Conservation (phyloP, 2,329 filamentous ascomycete species). For the Lasiodiplodia sp. region DNA sequence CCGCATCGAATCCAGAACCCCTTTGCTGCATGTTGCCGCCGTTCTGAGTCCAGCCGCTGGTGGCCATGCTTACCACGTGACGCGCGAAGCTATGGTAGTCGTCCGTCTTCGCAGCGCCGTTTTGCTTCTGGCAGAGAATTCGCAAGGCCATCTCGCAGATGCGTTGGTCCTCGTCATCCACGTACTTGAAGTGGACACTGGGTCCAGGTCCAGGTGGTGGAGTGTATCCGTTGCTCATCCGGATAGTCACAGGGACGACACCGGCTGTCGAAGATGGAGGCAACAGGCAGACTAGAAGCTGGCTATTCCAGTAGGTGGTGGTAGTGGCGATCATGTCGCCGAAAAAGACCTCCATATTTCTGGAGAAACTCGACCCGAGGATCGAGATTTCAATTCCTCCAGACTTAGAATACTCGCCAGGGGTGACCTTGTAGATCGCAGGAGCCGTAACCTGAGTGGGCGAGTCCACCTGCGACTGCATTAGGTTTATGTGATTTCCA, state of each 20-base stretch:
- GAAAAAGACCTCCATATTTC: conserved; percentile 84
- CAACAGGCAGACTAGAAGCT: conserved; percentile 79
- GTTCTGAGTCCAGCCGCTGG: not conserved
- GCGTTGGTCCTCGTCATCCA: conserved; percentile 73
- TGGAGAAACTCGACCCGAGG: conserved; percentile 80
- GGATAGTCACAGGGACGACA: conserved; percentile 74
- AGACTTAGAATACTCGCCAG: conserved; percentile 78
- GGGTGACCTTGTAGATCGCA: conserved; percentile 81
- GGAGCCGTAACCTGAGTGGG: conserved; percentile 16
- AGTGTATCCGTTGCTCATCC: conserved; percentile 54
- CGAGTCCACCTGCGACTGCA: conserved; percentile 21
- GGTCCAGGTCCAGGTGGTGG: conserved; percentile 48
- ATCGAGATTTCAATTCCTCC: conserved; percentile 89
- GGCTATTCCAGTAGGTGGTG: conserved; percentile 81
- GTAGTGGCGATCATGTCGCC: conserved; percentile 73
- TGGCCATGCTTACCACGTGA: conserved; percentile 12
- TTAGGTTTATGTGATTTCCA: conserved; percentile 11
- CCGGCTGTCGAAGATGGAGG: conserved; percentile 74
- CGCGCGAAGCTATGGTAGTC: conserved; percentile 34
- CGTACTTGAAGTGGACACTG: conserved; percentile 69
- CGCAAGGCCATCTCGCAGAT: conserved; percentile 69
- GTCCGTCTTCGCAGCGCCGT: conserved; percentile 37
- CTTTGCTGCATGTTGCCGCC: conserved; percentile 33
- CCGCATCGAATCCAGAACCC: conserved; percentile 2
- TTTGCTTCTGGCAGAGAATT: conserved; percentile 44